Base-by-base conservation (phyloP, 1,284 basidiomycete genomes). In the Phellinidium pouzarii region DNA sequence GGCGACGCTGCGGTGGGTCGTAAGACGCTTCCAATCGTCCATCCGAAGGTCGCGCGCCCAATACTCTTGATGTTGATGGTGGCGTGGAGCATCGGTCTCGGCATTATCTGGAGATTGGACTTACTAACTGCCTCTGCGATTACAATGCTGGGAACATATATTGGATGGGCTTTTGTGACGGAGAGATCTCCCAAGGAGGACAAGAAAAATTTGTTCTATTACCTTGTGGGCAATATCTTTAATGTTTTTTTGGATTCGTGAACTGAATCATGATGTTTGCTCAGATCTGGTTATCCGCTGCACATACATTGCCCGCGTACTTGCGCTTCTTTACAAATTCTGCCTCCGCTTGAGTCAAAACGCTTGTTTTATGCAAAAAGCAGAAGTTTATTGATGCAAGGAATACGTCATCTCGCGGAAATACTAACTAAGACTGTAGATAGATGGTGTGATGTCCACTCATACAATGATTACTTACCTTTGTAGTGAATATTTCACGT, bases 1-100 rank as follows among this genome's bases (percentile, higher is more conserved):
- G 74, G 74, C 3, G 73, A 75, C 55, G 56, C 52, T 3, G 57
- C 43, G 5, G 61, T 64, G 23, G 71, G 72, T 11, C 64, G 73
- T 12, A 62, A 59, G 1, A 75, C 74, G 0, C 58, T 75, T 9
- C 72, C 73, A 12, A 69, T 74, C 44, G 58, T 63, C 26, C 61
- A 62, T 0, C 70, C 68, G 53, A 20, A 4, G 25, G 44, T 31
- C 54, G 58, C 25, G 44, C 61, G n/a, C 6, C 53, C 22, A 25
- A 56, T 48, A 55, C 53, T 44, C 26, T 25, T 67, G 40, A 23
- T 62, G 19, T 59, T 60, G 9, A 58, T 68, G 11, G 11, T 59
- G 22, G 51, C 56, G 0, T 69, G 68, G 68, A 66, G 66, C 12
- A 37, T 60, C 7, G 54, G 54, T 29, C 59, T 69, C 2, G 47